phyloP scores from a whole-genome alignment of 1,139 yeast species.

The Debaryomyces nepalensis region DNA sequence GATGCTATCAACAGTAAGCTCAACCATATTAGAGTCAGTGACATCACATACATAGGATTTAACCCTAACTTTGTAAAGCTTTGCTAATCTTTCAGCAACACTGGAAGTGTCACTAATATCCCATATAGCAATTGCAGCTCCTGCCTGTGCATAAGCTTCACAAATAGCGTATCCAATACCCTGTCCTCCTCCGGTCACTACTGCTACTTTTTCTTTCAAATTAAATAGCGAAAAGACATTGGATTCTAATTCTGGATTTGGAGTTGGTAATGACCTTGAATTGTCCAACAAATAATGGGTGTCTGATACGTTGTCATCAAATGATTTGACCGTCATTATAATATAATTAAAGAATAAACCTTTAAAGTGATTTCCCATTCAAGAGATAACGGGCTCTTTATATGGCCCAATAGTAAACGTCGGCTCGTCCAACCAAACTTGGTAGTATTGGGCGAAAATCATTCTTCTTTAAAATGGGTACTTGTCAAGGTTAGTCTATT shows the following conservation, averaged over 20 bases:
- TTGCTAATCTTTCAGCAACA: slow-evolving; percentile 54
- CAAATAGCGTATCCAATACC: slow-evolving; percentile 87
- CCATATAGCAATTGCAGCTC: slow-evolving; percentile 78
- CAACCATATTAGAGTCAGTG: slow-evolving; percentile 60
- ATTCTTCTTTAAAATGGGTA: no score
- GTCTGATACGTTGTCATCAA: slow-evolving; percentile 8
- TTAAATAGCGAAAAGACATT: slow-evolving; percentile 54
- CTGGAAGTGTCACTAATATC: slow-evolving; percentile 54
- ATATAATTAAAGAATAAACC: not conserved
- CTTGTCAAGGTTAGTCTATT: no score
- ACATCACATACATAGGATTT: slow-evolving; percentile 72
- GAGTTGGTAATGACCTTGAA: slow-evolving; percentile 23
- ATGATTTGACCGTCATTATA: slow-evolving; percentile 4
- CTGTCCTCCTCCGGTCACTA: slow-evolving; percentile 82
- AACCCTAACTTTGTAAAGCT: slow-evolving; percentile 60
- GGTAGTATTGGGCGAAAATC: no score
- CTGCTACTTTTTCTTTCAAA: slow-evolving; percentile 76
- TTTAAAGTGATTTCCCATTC: no score
- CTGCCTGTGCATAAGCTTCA: slow-evolving; percentile 81
- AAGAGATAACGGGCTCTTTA: no score
- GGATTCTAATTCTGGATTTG: slow-evolving; percentile 28
- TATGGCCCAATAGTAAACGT: no score
- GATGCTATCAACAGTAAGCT: slow-evolving; percentile 55
- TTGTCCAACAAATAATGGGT: slow-evolving; percentile 10
- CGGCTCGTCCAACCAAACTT: no score